Conservation (phyloP, 768 basidiomycete genomes). For the Tremella fuciformis region DNA sequence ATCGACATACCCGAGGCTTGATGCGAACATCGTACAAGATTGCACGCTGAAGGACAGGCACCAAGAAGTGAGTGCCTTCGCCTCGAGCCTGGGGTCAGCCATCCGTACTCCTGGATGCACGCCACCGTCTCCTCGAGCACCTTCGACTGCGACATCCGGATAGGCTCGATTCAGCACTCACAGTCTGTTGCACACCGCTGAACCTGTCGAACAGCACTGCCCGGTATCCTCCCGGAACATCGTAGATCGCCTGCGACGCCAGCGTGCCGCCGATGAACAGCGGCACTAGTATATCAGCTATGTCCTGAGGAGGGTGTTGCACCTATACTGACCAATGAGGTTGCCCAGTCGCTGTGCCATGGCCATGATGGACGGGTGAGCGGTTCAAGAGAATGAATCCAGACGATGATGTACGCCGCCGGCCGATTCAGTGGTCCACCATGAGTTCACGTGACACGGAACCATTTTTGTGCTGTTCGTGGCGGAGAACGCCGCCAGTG, state of each 20-base stretch:
- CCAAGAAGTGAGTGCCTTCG: slow-evolving; percentile 93
- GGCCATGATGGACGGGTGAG: not conserved
- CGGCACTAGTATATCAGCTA: slow-evolving; percentile 60
- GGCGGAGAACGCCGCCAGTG: no score
- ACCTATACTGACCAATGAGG: not conserved
- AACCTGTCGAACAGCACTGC: slow-evolving; percentile 99
- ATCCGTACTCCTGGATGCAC: not conserved
- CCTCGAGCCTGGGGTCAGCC: slow-evolving; percentile 63
- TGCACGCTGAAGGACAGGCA: slow-evolving; percentile 93
- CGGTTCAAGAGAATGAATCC: no score
- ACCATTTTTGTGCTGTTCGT: no score
- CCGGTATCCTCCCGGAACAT: slow-evolving; percentile 75
- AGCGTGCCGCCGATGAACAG: slow-evolving; percentile 57
- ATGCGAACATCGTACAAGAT: slow-evolving; percentile 97
- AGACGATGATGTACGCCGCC: no score
- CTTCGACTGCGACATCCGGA: not conserved
- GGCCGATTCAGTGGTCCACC: no score
- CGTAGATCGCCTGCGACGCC: slow-evolving; percentile 60
- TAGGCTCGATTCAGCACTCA: slow-evolving; percentile 47
- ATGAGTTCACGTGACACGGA: no score
- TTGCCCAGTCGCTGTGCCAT: slow-evolving; percentile 1
- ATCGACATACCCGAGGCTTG: slow-evolving; percentile 74
- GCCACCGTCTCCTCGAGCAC: not conserved
- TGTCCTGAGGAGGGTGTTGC: not conserved
- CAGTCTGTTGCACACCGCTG: slow-evolving; percentile 79